phyloP scores from a whole-genome alignment of 176 grass and related monocot genomes.

The Lolium rigidum region DNA sequence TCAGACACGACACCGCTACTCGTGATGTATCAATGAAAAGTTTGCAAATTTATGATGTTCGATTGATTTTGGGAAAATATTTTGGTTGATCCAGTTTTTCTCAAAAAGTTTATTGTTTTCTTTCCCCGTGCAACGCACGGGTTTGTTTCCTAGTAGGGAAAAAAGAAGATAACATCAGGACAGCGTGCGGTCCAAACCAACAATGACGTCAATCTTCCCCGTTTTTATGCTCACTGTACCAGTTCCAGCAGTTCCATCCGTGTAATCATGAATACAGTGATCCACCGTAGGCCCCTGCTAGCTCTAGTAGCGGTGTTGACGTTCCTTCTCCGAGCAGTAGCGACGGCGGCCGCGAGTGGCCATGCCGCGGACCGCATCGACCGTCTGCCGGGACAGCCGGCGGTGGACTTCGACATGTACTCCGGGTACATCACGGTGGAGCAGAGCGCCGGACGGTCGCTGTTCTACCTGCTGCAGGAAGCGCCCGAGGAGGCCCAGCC shows the following conservation, averaged over 20 bases:
- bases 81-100: too few species aligned
- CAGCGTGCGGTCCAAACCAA: conserved; percentile 43
- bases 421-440: conserved; percentile 75
- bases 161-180: not conserved
- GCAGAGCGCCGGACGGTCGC: conserved; percentile 47
- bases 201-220: not conserved
- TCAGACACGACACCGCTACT: too few species aligned
- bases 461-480: conserved; percentile 80
- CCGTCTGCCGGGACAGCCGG: conserved; percentile 69
- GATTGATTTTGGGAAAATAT: too few species aligned
- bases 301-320: not conserved
- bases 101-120: too few species aligned
- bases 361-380: not conserved
- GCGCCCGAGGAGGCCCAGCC: conserved; percentile 40
- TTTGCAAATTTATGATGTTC: too few species aligned
- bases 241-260: not conserved
- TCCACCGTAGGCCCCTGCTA: not conserved
- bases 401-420: conserved; percentile 75
- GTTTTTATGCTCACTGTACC: not conserved
- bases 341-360: not conserved
- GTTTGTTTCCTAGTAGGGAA: too few species aligned
- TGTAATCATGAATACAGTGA: not conserved
- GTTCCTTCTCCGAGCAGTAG: not conserved
- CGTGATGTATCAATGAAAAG: too few species aligned
- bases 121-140: too few species aligned